These are phyloP conservation scores for Atkinsonella texensis DNA, from an alignment of 2,329 filamentous ascomycete species.

Conservation along the genomic window DNA sequence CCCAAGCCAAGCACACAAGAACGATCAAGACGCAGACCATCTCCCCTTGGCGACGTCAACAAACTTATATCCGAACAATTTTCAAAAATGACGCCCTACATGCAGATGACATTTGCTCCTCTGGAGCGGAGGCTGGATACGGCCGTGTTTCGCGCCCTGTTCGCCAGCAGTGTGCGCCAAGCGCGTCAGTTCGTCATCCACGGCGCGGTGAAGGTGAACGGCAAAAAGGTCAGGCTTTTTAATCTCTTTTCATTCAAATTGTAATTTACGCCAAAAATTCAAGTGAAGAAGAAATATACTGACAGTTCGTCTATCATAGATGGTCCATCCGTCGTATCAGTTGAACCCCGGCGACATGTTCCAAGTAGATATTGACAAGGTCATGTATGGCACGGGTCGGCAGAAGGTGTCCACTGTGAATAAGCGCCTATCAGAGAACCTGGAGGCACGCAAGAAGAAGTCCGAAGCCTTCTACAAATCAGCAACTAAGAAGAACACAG, in stretches of 20 bases:
- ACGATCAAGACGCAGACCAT: conserved; percentile 8
- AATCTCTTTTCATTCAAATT: too few relatives aligned
- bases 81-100: conserved; percentile 61
- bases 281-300: too few relatives aligned
- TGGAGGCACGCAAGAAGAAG: conserved; percentile 16
- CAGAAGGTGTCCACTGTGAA: conserved; percentile 39
- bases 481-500: conserved; percentile 8
- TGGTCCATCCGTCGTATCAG: conserved; percentile 83
- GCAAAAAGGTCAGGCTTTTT: conserved; percentile 53
- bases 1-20: conserved; percentile 12
- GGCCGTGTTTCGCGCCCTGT: conserved; percentile 87
- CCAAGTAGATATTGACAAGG: conserved; percentile 80
- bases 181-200: conserved; percentile 91
- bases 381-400: conserved; percentile 76
- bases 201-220: conserved; percentile 89
- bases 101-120: conserved; percentile 91
- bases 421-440: conserved; percentile 14
- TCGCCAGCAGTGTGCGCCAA: conserved; percentile 85
- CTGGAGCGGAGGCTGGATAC: conserved; percentile 84
- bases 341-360: conserved; percentile 98
- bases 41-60: conserved; percentile 20
- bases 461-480: conserved; percentile 14
- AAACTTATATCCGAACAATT: conserved; percentile 21
- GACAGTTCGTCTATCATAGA: conserved; percentile 37
- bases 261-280: too few relatives aligned